These are phyloP conservation scores for Candida corydali DNA, from an alignment of 805 yeast genomes.

Conservation along the genomic window DNA sequence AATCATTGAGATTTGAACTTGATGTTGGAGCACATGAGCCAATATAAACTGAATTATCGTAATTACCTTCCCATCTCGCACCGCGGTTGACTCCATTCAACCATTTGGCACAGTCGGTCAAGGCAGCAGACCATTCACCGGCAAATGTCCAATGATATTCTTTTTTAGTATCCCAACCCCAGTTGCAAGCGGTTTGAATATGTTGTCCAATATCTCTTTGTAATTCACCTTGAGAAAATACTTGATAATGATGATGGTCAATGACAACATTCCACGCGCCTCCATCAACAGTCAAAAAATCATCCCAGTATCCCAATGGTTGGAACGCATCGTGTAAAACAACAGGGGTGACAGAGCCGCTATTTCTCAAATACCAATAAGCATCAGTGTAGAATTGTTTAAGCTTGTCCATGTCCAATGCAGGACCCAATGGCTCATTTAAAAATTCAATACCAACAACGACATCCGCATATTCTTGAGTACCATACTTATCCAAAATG, in stretches of 20 bases:
- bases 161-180: conserved; percentile 26
- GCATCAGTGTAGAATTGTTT: conserved; percentile 59
- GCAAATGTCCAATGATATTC: conserved; percentile 72
- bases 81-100: conserved; percentile 83
- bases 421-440: conserved; percentile 85
- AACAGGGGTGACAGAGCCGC: conserved; percentile 50
- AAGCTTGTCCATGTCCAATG: conserved; percentile 54
- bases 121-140: conserved; percentile 91
- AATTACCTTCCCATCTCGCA: conserved; percentile 71
- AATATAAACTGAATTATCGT: conserved; percentile 35
- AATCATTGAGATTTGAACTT: conserved; percentile 28
- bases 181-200: conserved; percentile 34
- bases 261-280: conserved; percentile 60
- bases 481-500: conserved; percentile 63
- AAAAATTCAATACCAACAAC: conserved; percentile 80
- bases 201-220: conserved; percentile 58
- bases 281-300: conserved; percentile 34
- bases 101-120: conserved; percentile 89
- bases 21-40: conserved; percentile 56
- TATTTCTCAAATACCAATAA: conserved; percentile 56
- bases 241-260: conserved; percentile 92
- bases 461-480: conserved; percentile 57
- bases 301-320: conserved; percentile 58
- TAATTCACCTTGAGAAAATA: conserved; percentile 64
- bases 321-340: conserved; percentile 83